phyloP scores from a whole-genome alignment of 495 filamentous ascomycete species.

The Talaromyces stipitatus region DNA sequence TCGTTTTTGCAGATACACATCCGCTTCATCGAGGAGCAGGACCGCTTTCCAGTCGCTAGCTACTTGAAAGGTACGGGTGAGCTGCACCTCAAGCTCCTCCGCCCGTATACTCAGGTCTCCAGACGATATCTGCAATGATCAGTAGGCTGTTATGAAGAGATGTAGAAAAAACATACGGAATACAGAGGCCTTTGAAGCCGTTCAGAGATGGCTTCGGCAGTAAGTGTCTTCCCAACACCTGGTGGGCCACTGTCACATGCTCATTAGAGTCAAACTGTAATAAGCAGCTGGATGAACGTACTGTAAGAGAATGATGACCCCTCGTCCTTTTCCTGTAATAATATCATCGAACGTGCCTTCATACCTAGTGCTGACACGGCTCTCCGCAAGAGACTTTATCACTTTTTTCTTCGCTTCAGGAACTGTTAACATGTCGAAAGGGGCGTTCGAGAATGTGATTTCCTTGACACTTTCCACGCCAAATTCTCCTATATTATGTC shows the following conservation, averaged over 20 bases:
- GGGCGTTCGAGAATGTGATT: slow-evolving; percentile 13
- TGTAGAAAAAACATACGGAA: not conserved
- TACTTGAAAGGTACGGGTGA: not conserved
- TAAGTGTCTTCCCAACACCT: slow-evolving; percentile 37
- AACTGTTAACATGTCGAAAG: slow-evolving; percentile 15
- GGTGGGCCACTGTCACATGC: slow-evolving; percentile 39
- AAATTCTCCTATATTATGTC: slow-evolving; percentile 17
- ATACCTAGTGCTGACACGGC: slow-evolving; percentile 4
- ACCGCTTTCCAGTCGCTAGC: slow-evolving; percentile 32
- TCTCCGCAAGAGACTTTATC: slow-evolving; percentile 14
- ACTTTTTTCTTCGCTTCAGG: slow-evolving; percentile 12
- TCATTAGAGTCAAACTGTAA: slow-evolving; percentile 19
- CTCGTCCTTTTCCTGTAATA: slow-evolving; percentile 25
- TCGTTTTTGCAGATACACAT: slow-evolving; percentile 37
- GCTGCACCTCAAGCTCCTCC: slow-evolving; percentile 3
- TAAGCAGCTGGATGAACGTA: not conserved
- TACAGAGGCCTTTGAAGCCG: slow-evolving; percentile 23
- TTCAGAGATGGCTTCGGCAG: slow-evolving; percentile 29
- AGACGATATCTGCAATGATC: not conserved
- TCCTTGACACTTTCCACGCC: slow-evolving; percentile 17
- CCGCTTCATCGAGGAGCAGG: slow-evolving; percentile 39
- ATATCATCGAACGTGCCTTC: slow-evolving; percentile 21
- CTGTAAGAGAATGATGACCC: slow-evolving; percentile 26
- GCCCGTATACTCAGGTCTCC: slow-evolving; percentile 1
- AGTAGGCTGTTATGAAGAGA: not conserved